A percentile compares a stretch with the other conserved stretches of the same genome.
Evolutionary conservation across 164 flowering plant genomes (phyloP).

Genomic region (Akebia trifoliata): DNA sequence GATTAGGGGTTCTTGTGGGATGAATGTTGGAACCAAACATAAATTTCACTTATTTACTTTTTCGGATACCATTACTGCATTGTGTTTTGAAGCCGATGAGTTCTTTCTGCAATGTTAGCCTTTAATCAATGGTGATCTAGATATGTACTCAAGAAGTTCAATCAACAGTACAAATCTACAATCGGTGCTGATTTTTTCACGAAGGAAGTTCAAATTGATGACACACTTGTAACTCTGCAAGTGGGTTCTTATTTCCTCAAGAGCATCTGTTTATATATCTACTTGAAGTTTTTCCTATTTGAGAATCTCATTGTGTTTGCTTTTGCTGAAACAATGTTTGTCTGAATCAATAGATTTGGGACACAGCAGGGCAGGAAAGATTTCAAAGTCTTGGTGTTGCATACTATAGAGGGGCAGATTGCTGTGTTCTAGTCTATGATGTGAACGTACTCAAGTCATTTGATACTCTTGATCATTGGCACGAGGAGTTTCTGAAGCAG

Average conservation of each 20-base stretch:
- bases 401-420: constrained; percentile 93
- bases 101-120: not conserved
- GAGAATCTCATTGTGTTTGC: not conserved
- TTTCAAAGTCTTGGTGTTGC: constrained; percentile 98
- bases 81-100: too few species aligned
- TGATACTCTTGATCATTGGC: constrained; percentile 89
- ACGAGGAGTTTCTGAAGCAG: constrained; percentile 94
- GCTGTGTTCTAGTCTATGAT: constrained; percentile 95
- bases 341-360: constrained; percentile 74
- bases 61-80: too few species aligned
- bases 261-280: not conserved
- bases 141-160: constrained; percentile 88
- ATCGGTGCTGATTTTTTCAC: constrained; percentile 95
- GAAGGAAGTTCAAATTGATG: constrained; percentile 87
- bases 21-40: too few species aligned
- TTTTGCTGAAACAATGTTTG: not conserved
- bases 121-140: constrained; percentile 34
- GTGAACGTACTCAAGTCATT: constrained; percentile 85
- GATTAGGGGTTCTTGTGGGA: too few species aligned
- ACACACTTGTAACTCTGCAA: constrained; percentile 76
- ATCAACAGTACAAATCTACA: constrained; percentile 93
- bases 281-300: constrained; percentile 15
- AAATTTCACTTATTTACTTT: too few species aligned
- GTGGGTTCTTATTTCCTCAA: constrained; percentile 24
- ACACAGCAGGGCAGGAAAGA: constrained; percentile 97